Conservation (phyloP, 805 yeast genomes). For the Lipomyces yamadae region DNA sequence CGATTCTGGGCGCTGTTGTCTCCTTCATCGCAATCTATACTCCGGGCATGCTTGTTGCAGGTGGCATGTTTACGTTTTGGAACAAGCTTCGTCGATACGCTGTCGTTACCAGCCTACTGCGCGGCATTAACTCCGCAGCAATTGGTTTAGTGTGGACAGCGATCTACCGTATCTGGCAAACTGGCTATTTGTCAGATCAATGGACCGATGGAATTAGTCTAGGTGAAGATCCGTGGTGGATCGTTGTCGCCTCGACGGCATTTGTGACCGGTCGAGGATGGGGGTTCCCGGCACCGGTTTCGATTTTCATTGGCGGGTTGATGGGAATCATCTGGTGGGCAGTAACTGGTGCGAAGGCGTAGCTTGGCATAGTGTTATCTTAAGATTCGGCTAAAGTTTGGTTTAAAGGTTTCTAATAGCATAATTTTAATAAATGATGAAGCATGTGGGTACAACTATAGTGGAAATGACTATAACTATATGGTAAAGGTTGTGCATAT, state of each 20-base stretch:
- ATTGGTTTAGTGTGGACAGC: conserved; percentile 36
- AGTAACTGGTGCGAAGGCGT: conserved; percentile 3
- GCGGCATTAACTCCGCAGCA: conserved; percentile 35
- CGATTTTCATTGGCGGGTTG: conserved; percentile 28
- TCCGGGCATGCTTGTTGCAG: conserved; percentile 34
- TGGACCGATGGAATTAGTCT: conserved; percentile 20
- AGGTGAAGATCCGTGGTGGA: conserved; percentile 36
- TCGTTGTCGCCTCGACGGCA: conserved; percentile 29
- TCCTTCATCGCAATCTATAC: conserved; percentile 32
- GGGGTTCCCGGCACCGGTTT: conserved; percentile 29
- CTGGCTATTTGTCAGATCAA: conserved; percentile 24
- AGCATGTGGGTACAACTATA: not conserved
- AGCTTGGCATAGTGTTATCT: not conserved
- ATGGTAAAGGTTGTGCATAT: not conserved
- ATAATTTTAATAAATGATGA: too few species aligned
- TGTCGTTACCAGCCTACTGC: conserved; percentile 22
- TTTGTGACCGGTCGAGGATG: conserved; percentile 26
- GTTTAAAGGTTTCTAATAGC: not conserved
- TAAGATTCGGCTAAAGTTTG: not conserved
- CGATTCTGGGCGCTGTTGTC: conserved; percentile 25
- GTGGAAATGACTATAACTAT: too few species aligned
- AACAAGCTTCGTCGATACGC: conserved; percentile 29
- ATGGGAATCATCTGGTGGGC: conserved; percentile 36
- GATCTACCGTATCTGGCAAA: conserved; percentile 34
- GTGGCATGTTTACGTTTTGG: conserved; percentile 37